A percentile compares a stretch with the other conserved stretches of the same genome.
Evolutionary conservation across 805 yeast species (phyloP).

Genomic region (Geotrichum ghanense): DNA sequence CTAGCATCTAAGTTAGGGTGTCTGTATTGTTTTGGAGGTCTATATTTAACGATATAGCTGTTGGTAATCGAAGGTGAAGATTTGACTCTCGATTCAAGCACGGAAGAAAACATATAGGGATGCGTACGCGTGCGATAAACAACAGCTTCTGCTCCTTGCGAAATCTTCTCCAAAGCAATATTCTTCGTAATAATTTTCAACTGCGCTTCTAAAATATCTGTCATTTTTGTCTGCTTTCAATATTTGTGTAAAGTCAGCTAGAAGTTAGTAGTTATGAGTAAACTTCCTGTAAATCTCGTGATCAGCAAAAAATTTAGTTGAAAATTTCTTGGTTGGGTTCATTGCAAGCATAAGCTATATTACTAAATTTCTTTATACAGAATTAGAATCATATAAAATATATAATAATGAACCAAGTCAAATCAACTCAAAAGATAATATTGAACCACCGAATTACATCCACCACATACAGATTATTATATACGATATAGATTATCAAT

Average conservation of each 20-base stretch:
- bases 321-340: no score
- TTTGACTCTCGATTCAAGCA: conserved; percentile 5
- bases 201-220: conserved; percentile 4
- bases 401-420: no score
- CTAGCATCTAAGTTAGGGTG: conserved; percentile 70
- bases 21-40: conserved; percentile 87
- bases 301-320: no score
- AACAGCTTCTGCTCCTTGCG: conserved; percentile 89
- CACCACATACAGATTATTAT: no score
- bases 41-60: conserved; percentile 59
- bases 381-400: no score
- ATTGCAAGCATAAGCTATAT: no score
- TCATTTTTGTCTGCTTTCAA: not conserved
- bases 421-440: no score
- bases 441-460: no score
- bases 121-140: conserved; percentile 54
- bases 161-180: conserved; percentile 42
- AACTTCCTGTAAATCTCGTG: no score
- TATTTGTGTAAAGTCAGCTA: not conserved
- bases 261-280: no score
- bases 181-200: conserved; percentile 9
- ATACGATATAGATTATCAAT: not conserved
- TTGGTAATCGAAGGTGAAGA: conserved; percentile 14
- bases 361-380: no score
- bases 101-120: conserved; percentile 43